Evolutionary conservation across 139 green algal species (phyloP), one percentile per base, ranked within the genome.

Genomic region (Chlamydomonas sphaeroides): DNA sequence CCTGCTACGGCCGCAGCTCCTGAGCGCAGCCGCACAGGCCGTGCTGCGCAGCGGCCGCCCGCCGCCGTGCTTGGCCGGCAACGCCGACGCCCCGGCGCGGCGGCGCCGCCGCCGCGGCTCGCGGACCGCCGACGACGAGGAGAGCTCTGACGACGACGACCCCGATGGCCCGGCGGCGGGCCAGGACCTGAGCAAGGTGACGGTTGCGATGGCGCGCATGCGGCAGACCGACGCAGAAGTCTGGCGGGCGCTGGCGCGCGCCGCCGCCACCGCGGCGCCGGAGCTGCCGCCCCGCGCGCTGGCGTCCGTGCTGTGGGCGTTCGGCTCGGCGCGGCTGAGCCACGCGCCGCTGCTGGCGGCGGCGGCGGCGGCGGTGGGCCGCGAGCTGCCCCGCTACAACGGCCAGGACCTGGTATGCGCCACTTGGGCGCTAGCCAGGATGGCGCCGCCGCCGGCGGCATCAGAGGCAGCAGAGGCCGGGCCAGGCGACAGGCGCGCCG

Each of bases 231-330:
- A 84, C 26, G 35, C 39, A 17, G 48, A 75, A 0, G 77, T 84
- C 18, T 84, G 77, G 77, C 35, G 45, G 20, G 3, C 35, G 48
- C 48, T 84, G 35, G 77, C 77, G 28, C 65, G 65, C 4, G 63
- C 51, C 0, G 49, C 65, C 28, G 35, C 77, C 32, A 30, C 49
- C 18, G 36, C 49, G 5, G 65, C 51, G 5, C 65, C 63, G 1
- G 77, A 32, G 42, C 61, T 84, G 63, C 35, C 32, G 28, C 77
- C 77, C 2, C 77, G 77, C 36, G 77, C 65, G 48, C 77, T 84
- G 32, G 14, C 77, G 36, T 84, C 77, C 1, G 41, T 71, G 35
- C 65, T 84, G 65, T 84, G 77, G 77, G 77, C 77, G 0, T 75
- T 84, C 77, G 63, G 65, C 48, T 66, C 63, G 0, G 77, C 67